A percentile compares a stretch with the other conserved stretches of the same genome.
phyloP scores from a whole-genome alignment of 108 stramenopile species.

The Fistulifera pelliculosa region DNA sequence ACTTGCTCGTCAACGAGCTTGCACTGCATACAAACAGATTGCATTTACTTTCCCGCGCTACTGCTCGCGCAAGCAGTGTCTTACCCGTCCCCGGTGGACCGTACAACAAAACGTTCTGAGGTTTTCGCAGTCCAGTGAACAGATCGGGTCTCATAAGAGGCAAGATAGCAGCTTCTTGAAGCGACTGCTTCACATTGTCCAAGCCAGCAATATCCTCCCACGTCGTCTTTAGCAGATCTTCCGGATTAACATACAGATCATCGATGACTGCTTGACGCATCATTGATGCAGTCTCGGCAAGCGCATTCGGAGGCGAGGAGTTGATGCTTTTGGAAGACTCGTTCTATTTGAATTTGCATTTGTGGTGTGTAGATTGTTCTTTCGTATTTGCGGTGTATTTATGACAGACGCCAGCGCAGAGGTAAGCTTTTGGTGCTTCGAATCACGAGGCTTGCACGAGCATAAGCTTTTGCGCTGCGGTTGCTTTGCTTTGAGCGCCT shows the following conservation, averaged over 20 bases:
- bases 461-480: no score
- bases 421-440: no score
- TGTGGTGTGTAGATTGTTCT: no score
- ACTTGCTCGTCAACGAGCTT: conserved; percentile 70
- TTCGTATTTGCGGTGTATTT: no score
- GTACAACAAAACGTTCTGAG: conserved; percentile 78
- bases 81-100: conserved; percentile 90
- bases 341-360: no score
- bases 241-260: conserved; percentile 49
- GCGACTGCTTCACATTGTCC: conserved; percentile 66
- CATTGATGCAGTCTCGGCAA: neutral
- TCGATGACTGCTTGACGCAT: conserved; percentile 22
- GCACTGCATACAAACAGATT: conserved; percentile 70
- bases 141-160: conserved; percentile 89
- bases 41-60: conserved; percentile 42
- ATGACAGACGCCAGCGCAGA: no score
- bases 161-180: conserved; percentile 90
- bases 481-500: no score
- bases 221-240: conserved; percentile 24
- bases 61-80: conserved; percentile 86
- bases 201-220: conserved; percentile 74
- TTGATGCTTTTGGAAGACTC: no score
- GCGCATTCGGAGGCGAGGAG: no score
- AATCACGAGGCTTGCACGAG: no score
- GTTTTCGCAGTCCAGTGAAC: conserved; percentile 82